These are phyloP conservation scores for Mycena capillaripes DNA, from an alignment of 768 basidiomycete genomes.

Conservation along the genomic window DNA sequence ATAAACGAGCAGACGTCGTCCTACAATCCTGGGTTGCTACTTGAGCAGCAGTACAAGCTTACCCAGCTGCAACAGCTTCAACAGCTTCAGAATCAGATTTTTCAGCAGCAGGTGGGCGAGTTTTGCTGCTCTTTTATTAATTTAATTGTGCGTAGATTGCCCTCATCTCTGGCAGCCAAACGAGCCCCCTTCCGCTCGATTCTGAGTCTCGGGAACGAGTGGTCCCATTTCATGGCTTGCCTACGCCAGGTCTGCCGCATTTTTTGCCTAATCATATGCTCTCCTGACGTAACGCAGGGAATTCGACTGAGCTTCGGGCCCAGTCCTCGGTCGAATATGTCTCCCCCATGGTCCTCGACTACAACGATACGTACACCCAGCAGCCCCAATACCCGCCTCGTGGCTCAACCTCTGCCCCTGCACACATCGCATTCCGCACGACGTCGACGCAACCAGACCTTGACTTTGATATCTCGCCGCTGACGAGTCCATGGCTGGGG, in stretches of 20 bases:
- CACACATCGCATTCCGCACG: constrained; percentile 78
- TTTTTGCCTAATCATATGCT: constrained; percentile 27
- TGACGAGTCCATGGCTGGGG: constrained; percentile 87
- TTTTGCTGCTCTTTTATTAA: background rate
- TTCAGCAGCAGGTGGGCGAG: constrained; percentile 84
- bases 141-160: constrained; percentile 64
- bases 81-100: constrained; percentile 86
- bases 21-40: constrained; percentile 61
- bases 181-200: constrained; percentile 52
- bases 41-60: constrained; percentile 86
- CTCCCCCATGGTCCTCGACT: constrained; percentile 72
- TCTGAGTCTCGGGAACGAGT: constrained; percentile 49
- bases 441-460: constrained; percentile 58
- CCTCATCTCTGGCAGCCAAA: constrained; percentile 69
- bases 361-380: constrained; percentile 44
- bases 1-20: constrained; percentile 33
- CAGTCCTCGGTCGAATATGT: constrained; percentile 66
- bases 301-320: constrained; percentile 40
- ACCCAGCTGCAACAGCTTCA: constrained; percentile 83
- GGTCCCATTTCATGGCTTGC: constrained; percentile 65
- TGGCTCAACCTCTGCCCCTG: constrained; percentile 75
- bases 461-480: constrained; percentile 82
- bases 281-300: constrained; percentile 32
- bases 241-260: constrained; percentile 72
- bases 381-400: constrained; percentile 48